Evolutionary conservation across 495 filamentous ascomycete genomes (phyloP).

Genomic region (Tirmania nivea): DNA sequence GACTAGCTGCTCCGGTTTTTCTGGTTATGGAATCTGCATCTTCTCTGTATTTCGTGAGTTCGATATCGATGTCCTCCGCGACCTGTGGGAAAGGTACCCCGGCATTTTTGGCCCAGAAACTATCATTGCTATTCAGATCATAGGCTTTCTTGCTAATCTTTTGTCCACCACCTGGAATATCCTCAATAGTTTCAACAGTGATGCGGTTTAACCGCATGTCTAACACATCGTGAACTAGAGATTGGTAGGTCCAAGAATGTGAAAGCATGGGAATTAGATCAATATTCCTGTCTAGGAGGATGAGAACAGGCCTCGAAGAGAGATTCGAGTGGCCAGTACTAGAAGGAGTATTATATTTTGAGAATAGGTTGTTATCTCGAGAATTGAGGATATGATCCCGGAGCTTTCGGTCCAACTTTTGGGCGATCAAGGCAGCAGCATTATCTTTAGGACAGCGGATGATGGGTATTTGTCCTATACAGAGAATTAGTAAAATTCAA

Average conservation of each 20-base stretch:
- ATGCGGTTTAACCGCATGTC: conserved; percentile 92
- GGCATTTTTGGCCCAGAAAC: conserved; percentile 95
- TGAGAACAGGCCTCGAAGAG: conserved; percentile 23
- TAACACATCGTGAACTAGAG: conserved; percentile 82
- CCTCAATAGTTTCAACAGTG: conserved; percentile 67
- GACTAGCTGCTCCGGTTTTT: conserved; percentile 77
- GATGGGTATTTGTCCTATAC: conserved; percentile 62
- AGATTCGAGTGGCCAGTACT: conserved; percentile 4
- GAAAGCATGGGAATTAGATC: conserved; percentile 97
- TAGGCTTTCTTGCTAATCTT: conserved; percentile 57
- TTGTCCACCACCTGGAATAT: conserved; percentile 42
- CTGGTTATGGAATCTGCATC: conserved; percentile 86
- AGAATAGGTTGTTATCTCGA: conserved; percentile 38
- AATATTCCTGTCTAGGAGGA: conserved; percentile 64
- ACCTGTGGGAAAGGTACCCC: conserved; percentile 85
- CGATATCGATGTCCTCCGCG: conserved; percentile 82
- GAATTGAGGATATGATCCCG: conserved; percentile 94
- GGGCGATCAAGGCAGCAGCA: conserved; percentile 82
- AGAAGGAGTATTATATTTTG: conserved; percentile 3
- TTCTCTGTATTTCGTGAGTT: conserved; percentile 84
- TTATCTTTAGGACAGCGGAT: conserved; percentile 81
- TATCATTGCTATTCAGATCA: conserved; percentile 75
- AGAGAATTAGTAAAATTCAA: neutral
- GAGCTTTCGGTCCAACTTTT: conserved; percentile 83
- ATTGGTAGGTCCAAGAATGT: conserved; percentile 98